These are phyloP conservation scores for Volutella citrinella DNA, from an alignment of 2,329 filamentous ascomycete species.

Conservation along the genomic window DNA sequence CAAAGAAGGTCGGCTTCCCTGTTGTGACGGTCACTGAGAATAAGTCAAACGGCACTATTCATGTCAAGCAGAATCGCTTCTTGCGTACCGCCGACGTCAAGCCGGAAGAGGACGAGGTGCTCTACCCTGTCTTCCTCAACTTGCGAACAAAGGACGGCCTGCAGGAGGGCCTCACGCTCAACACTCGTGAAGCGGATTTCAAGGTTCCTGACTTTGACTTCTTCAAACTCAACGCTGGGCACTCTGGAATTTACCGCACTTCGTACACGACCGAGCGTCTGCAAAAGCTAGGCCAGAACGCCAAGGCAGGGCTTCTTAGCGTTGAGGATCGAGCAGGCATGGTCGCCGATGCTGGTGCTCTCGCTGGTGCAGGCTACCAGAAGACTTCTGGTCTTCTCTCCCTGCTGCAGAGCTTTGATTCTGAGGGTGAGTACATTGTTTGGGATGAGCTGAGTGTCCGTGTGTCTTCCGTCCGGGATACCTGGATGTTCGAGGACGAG, in stretches of 20 bases:
- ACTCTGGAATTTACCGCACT: constrained; percentile 88
- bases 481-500: constrained; percentile 78
- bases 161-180: constrained; percentile 66
- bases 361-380: constrained; percentile 87
- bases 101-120: constrained; percentile 82
- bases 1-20: constrained; percentile 91
- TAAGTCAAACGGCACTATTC: constrained; percentile 67
- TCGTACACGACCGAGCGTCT: constrained; percentile 82
- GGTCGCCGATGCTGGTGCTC: constrained; percentile 87
- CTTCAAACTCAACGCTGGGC: constrained; percentile 95
- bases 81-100: constrained; percentile 88
- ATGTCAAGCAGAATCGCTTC: constrained; percentile 93
- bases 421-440: constrained; percentile 85
- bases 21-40: constrained; percentile 76
- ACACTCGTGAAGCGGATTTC: constrained; percentile 68
- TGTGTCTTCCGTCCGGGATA: constrained; percentile 72
- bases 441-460: constrained; percentile 90
- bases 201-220: constrained; percentile 79
- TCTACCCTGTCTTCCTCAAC: constrained; percentile 88
- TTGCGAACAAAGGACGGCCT: constrained; percentile 82
- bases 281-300: constrained; percentile 82
- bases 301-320: constrained; percentile 66
- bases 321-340: constrained; percentile 93
- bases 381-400: constrained; percentile 88
- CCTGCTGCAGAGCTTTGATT: constrained; percentile 78